Percentiles rank a stretch among this genome's conserved stretches.
Evolutionary conservation across 1,139 yeast species (phyloP).

Genomic region (Saccharomyces hybrid): DNA sequence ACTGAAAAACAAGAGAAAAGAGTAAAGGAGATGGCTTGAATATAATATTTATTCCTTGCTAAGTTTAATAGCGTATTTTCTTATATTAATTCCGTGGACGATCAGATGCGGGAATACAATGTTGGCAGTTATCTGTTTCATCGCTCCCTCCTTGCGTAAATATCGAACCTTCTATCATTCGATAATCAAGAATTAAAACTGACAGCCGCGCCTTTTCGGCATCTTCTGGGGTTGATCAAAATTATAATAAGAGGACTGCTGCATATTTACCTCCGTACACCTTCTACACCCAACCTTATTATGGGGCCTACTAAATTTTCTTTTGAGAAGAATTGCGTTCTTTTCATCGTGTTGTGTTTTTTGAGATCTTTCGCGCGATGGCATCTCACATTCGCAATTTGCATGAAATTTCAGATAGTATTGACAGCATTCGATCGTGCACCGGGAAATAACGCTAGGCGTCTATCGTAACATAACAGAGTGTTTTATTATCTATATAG

Average conservation of each 20-base stretch:
- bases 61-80: neutral
- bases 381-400: neutral
- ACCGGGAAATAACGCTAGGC: neutral
- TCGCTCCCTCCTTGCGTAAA: neutral
- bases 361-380: neutral
- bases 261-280: neutral
- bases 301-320: neutral
- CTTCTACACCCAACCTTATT: neutral
- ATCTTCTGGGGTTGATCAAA: neutral
- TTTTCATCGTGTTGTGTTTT: neutral
- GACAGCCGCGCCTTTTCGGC: neutral
- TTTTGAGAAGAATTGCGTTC: neutral
- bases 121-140: neutral
- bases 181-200: neutral
- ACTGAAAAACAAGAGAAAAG: neutral
- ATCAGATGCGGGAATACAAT: neutral
- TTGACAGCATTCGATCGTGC: neutral
- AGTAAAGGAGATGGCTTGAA: neutral
- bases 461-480: neutral
- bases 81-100: neutral
- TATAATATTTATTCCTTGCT: neutral
- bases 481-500: neutral
- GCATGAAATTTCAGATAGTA: neutral
- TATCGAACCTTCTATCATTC: neutral
- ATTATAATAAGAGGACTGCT: neutral